Base-by-base conservation (phyloP, 176 grass and related monocot genomes). In the Carex scoparia region DNA sequence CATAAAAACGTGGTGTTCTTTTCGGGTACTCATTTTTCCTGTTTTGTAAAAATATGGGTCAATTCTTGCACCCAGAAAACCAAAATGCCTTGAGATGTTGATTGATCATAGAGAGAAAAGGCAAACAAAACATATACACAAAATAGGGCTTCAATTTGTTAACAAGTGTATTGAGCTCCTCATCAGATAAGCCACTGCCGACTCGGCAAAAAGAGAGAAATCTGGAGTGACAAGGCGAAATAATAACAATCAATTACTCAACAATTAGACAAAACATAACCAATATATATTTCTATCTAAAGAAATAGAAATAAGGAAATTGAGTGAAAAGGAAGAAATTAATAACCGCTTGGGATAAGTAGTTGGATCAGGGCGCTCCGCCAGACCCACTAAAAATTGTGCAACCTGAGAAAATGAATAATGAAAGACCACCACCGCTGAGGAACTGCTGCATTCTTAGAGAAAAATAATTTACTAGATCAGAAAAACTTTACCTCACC, bases 181-280 rank as follows among this genome's bases (percentile, higher is more conserved):
- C 92, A 67, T 89, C 88, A 70, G 89, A 87, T 74, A 98, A 91
- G 48, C 91, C 95, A 83, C 84, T 94, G 79, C 95, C 95, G 4
- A 94, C 89, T 80, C 95, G 92, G 78, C 95, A 98, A 83, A 98
- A 98, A 51, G 95, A 94, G 86, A 98, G 75, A 91, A 98, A 98
- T 63, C 95, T 98, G 84, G 60, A 79, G 72, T 86, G 86, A 62
- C 49, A 57, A 80, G 88, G 65, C 51, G 71, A 86, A 67, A 75
- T 68, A 88, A 56, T 65, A 59, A 69, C 51, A 86, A 67, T 49
- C 51, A 77, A 64, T 64, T 74, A 40, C 5, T 35, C 28, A 5
- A 81, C 59, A 75, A 42, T 72, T 54, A 74, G 27, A 48, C 68
- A 61, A 81, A 85, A 58, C 2, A 23, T 33, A 85, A 48, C 59